Evolutionary conservation across 108 stramenopile genomes (phyloP).

Genomic region (Aurantiochytrium sp.): DNA sequence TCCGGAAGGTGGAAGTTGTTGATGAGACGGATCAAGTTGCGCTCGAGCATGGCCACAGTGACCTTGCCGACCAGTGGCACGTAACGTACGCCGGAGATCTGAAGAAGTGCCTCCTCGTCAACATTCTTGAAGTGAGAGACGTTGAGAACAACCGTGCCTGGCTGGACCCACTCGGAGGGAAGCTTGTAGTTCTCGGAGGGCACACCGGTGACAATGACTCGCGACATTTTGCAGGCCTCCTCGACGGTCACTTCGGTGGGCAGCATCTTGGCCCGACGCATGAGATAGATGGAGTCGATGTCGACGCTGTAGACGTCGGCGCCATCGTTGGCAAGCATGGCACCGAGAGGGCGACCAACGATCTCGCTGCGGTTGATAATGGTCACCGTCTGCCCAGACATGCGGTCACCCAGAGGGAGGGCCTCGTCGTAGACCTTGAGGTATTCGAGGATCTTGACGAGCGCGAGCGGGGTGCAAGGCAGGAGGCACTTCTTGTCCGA

Average conservation of each 20-base stretch:
- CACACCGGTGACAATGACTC: slow-evolving; percentile 74
- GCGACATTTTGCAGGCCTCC: slow-evolving; percentile 48
- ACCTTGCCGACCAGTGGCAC: slow-evolving; percentile 85
- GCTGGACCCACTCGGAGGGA: slow-evolving; percentile 56
- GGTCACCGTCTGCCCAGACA: slow-evolving; percentile 62
- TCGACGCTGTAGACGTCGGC: slow-evolving; percentile 80
- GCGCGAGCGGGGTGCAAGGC: slow-evolving; percentile 84
- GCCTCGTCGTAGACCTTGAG: slow-evolving; percentile 28
- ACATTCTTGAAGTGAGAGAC: slow-evolving; percentile 82
- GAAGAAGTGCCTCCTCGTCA: slow-evolving; percentile 61
- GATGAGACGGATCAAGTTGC: slow-evolving; percentile 73
- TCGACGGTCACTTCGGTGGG: slow-evolving; percentile 42
- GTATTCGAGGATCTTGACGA: slow-evolving; percentile 70
- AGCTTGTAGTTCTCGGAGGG: slow-evolving; percentile 64
- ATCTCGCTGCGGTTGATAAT: slow-evolving; percentile 89
- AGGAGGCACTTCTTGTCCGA: slow-evolving; percentile 71
- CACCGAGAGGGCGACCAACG: slow-evolving; percentile 78
- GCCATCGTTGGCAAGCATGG: slow-evolving; percentile 76
- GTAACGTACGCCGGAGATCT: slow-evolving; percentile 61
- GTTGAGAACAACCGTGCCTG: slow-evolving; percentile 70
- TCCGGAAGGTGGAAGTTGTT: slow-evolving; percentile 73
- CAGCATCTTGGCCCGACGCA: slow-evolving; percentile 31
- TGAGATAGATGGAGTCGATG: slow-evolving; percentile 65
- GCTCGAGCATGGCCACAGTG: slow-evolving; percentile 79
- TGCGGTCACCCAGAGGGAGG: slow-evolving; percentile 49